A percentile compares a stretch with the other conserved stretches of the same genome.
Evolutionary conservation across 768 basidiomycete species (phyloP).

Genomic region (Hypsizygus marmoreus): DNA sequence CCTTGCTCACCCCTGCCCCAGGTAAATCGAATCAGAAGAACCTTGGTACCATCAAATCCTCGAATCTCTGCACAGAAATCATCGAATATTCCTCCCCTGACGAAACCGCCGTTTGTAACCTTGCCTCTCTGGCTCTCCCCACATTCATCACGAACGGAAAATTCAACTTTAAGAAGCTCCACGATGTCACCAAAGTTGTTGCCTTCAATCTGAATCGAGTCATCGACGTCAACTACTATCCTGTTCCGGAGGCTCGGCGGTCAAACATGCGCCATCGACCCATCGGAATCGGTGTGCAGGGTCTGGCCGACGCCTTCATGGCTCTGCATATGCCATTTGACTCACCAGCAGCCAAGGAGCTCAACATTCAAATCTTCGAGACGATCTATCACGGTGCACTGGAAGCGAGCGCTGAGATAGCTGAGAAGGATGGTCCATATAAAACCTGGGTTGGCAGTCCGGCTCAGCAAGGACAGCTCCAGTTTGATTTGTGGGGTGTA

Average conservation of each 20-base stretch:
- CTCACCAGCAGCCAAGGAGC: conserved; percentile 77
- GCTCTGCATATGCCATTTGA: conserved; percentile 95
- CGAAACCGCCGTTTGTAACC: conserved; percentile 97
- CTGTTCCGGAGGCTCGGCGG: conserved; percentile 84
- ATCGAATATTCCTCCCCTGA: conserved; percentile 98
- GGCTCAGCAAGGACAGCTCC: conserved; percentile 83
- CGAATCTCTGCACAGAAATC: conserved; percentile 98
- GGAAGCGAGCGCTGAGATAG: conserved; percentile 89
- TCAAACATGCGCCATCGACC: conserved; percentile 98
- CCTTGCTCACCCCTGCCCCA: conserved; percentile 26
- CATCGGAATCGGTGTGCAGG: conserved; percentile 96
- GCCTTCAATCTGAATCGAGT: conserved; percentile 91
- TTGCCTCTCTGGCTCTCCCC: conserved; percentile 95
- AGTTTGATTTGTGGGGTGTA: conserved; percentile 95
- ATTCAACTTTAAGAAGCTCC: conserved; percentile 95
- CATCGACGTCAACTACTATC: conserved; percentile 96
- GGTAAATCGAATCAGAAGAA: conserved; percentile 99
- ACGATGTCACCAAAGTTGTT: conserved; percentile 92
- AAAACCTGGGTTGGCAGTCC: conserved; percentile 91
- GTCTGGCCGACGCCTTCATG: conserved; percentile 98
- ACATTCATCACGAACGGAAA: conserved; percentile 80
- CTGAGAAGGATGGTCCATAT: conserved; percentile 78
- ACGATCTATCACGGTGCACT: conserved; percentile 97
- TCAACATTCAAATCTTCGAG: conserved; percentile 97
- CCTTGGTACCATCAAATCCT: conserved; percentile 98